These are phyloP conservation scores for Rubroboletus satanas DNA, from an alignment of 768 basidiomycete species.

Conservation along the genomic window DNA sequence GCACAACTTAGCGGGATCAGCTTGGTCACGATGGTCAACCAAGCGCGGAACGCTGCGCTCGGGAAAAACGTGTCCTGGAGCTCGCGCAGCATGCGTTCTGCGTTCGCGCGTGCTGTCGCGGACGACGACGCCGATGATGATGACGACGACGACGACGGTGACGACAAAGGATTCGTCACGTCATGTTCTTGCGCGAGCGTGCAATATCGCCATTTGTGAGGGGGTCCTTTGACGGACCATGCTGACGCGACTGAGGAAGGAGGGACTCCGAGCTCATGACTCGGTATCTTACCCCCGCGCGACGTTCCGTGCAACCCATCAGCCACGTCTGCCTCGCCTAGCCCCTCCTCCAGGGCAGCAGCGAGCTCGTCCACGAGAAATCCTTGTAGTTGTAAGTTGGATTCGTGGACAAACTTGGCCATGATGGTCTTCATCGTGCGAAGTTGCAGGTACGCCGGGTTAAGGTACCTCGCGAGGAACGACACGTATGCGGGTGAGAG, in stretches of 20 bases:
- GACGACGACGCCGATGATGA: not conserved
- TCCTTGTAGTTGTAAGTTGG: slow-evolving; percentile 82
- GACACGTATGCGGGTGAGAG: slow-evolving; percentile 57
- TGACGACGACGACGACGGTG: not conserved
- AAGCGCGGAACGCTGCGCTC: slow-evolving; percentile 83
- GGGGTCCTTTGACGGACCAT: slow-evolving; percentile 82
- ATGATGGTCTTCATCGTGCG: slow-evolving; percentile 79
- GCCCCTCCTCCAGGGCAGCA: slow-evolving; percentile 56
- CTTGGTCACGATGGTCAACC: slow-evolving; percentile 71
- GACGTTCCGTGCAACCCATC: slow-evolving; percentile 57
- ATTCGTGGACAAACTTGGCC: slow-evolving; percentile 78
- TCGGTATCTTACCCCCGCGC: slow-evolving; percentile 54
- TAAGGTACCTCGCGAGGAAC: slow-evolving; percentile 82
- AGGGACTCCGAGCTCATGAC: slow-evolving; percentile 60
- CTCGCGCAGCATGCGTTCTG: slow-evolving; percentile 24
- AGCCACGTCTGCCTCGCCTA: slow-evolving; percentile 57
- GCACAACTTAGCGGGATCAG: slow-evolving; percentile 69
- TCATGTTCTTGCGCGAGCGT: slow-evolving; percentile 37
- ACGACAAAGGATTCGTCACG: not conserved
- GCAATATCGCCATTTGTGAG: slow-evolving; percentile 94
- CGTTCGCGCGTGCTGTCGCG: slow-evolving; percentile 11
- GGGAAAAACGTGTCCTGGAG: slow-evolving; percentile 79
- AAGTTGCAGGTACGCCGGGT: slow-evolving; percentile 84
- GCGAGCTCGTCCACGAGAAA: slow-evolving; percentile 76
- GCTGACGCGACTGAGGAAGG: slow-evolving; percentile 39